Evolutionary conservation across 2,329 filamentous ascomycete species (phyloP).

Genomic region (Talaromyces piceae): DNA sequence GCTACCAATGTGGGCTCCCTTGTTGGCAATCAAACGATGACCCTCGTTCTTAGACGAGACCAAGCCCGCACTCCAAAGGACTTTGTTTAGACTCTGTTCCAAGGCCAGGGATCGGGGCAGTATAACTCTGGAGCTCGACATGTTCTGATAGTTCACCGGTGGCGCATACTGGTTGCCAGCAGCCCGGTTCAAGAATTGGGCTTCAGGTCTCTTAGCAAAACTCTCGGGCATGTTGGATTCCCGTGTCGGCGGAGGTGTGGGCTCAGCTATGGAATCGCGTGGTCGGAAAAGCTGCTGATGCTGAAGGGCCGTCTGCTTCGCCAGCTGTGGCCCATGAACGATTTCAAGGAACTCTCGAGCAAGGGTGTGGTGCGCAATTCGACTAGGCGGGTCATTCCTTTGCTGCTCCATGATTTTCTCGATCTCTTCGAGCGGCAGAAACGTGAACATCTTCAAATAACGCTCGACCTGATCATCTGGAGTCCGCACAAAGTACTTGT

Average conservation of each 20-base stretch:
- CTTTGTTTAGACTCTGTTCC: conserved; percentile 40
- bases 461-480: conserved; percentile 73
- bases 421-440: conserved; percentile 68
- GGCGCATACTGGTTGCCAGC: conserved; percentile 33
- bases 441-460: conserved; percentile 84
- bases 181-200: conserved; percentile 23
- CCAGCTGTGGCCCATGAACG: conserved; percentile 62
- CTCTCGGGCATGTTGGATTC: conserved; percentile 14
- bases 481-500: conserved; percentile 73
- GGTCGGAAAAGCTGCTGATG: conserved; percentile 44
- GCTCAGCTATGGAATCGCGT: conserved; percentile 26
- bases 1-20: conserved; percentile 45
- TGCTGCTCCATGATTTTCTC: conserved; percentile 61
- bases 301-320: conserved; percentile 53
- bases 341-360: conserved; percentile 76
- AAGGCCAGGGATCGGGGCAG: conserved; percentile 45
- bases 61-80: conserved; percentile 47
- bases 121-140: conserved; percentile 30
- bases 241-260: conserved; percentile 22
- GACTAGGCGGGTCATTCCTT: conserved; percentile 57
- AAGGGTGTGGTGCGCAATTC: conserved; percentile 73
- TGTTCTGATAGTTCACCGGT: conserved; percentile 33
- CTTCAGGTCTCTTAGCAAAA: conserved; percentile 16
- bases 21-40: conserved; percentile 42
- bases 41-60: conserved; percentile 46